A percentile compares a stretch with the other conserved stretches of the same genome.
phyloP scores from a whole-genome alignment of 1,284 basidiomycete species.

The Moniliella sp. region DNA sequence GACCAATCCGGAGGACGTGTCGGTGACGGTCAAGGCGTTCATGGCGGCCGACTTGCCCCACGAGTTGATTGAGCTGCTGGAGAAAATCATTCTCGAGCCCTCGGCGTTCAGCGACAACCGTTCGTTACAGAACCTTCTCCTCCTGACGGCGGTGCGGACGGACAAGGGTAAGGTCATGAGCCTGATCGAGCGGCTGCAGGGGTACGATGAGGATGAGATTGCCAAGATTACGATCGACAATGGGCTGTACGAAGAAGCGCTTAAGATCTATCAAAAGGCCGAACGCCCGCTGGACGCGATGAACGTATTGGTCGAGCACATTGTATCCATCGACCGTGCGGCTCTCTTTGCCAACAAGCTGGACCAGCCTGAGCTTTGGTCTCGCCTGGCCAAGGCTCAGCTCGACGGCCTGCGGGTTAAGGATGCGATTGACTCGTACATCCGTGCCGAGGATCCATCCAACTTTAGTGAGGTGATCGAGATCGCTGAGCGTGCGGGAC shows the following conservation, averaged over 20 bases:
- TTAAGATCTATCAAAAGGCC: conserved; percentile 37
- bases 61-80: conserved; percentile 85
- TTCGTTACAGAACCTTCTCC: conserved; percentile 49
- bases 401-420: conserved; percentile 93
- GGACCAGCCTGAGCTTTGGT: conserved; percentile 91
- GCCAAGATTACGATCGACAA: conserved; percentile 91
- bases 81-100: conserved; percentile 93
- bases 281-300: conserved; percentile 48
- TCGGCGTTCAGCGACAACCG: conserved; percentile 89
- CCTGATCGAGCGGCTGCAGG: conserved; percentile 89
- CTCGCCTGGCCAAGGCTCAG: conserved; percentile 90
- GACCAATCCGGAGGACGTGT: conserved; percentile 95
- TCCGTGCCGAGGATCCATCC: conserved; percentile 86
- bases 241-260: conserved; percentile 82
- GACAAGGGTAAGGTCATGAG: conserved; percentile 96
- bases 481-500: conserved; percentile 80
- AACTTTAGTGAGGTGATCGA: conserved; percentile 94
- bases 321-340: conserved; percentile 90
- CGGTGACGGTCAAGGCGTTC: conserved; percentile 94
- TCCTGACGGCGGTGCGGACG: conserved; percentile 85
- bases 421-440: conserved; percentile 95
- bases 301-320: conserved; percentile 90
- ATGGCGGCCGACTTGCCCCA: conserved; percentile 87
- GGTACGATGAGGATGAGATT: conserved; percentile 84
- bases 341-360: conserved; percentile 89